Percentiles rank a stretch among this genome's conserved stretches.
phyloP scores from a whole-genome alignment of 768 basidiomycete species.

The Rhodotorula paludigena region DNA sequence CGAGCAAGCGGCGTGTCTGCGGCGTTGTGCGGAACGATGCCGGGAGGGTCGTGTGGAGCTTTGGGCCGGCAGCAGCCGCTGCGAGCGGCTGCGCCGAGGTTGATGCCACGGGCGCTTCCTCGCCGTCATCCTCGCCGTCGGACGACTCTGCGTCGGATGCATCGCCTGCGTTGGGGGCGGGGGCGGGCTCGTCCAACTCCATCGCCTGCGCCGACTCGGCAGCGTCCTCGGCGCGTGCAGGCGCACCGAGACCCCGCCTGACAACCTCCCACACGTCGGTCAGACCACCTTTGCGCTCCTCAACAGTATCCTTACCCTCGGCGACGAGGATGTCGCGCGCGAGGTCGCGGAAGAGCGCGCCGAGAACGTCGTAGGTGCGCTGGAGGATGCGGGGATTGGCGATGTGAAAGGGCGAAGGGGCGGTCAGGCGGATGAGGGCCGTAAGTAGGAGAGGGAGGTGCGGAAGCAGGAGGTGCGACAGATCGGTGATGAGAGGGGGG shows the following conservation, averaged over 20 bases:
- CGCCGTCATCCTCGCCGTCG: constrained; percentile 21
- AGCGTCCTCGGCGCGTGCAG: constrained; percentile 2
- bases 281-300: constrained; percentile 13
- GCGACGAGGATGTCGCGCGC: constrained; percentile 22
- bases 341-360: constrained; percentile 33
- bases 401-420: constrained; percentile 30
- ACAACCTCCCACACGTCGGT: constrained; percentile 29
- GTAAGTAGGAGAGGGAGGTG: constrained; percentile 30
- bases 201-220: neutral
- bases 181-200: neutral
- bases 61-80: neutral
- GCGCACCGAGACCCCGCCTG: constrained; percentile 31
- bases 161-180: neutral
- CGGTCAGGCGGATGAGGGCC: constrained; percentile 36
- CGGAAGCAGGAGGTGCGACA: constrained; percentile 28
- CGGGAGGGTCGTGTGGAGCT: constrained; percentile 6
- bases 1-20: constrained; percentile 35
- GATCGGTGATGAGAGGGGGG: constrained; percentile 36
- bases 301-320: neutral
- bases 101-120: constrained; percentile 26
- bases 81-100: constrained; percentile 21
- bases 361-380: constrained; percentile 37
- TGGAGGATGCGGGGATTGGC: constrained; percentile 38
- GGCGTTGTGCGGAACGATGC: constrained; percentile 34
- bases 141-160: constrained; percentile 11